Percentiles rank a stretch among this genome's conserved stretches.
These are phyloP conservation scores for Rhodotorula sp. DNA, from an alignment of 1,284 basidiomycete genomes.

Conservation along the genomic window DNA sequence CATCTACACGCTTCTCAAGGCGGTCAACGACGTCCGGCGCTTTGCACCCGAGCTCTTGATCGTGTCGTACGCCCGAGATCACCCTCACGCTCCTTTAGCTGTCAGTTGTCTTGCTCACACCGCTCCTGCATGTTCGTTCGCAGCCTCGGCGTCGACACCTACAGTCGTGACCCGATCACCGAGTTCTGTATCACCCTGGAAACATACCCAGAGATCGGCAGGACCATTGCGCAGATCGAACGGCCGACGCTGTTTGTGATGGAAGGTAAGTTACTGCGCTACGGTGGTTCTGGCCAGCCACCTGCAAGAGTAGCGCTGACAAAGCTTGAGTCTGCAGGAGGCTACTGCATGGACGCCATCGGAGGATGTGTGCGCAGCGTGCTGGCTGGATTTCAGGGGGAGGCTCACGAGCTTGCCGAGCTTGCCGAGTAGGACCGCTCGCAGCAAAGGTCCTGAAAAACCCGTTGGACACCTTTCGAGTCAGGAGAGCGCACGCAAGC, in stretches of 20 bases:
- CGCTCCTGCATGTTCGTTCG: slow-evolving; percentile 19
- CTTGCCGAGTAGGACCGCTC: too few species aligned
- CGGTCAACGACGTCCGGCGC: slow-evolving; percentile 40
- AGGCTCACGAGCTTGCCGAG: background rate
- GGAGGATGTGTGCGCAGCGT: slow-evolving; percentile 26
- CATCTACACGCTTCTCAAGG: slow-evolving; percentile 43
- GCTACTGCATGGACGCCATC: slow-evolving; percentile 22
- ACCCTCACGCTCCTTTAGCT: background rate
- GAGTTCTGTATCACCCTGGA: slow-evolving; percentile 49
- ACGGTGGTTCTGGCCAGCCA: too few species aligned
- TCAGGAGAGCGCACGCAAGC: background rate
- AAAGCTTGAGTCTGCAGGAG: background rate
- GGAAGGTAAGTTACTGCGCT: slow-evolving; percentile 46
- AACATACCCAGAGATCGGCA: slow-evolving; percentile 49
- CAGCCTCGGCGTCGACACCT: slow-evolving; percentile 52
- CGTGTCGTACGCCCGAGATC: slow-evolving; percentile 46
- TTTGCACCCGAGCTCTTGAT: slow-evolving; percentile 47
- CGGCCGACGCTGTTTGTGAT: slow-evolving; percentile 50
- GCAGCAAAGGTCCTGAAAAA: too few species aligned
- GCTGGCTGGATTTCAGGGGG: slow-evolving; percentile 18
- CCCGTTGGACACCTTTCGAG: background rate
- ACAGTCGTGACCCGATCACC: slow-evolving; percentile 50
- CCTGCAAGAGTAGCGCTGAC: background rate
- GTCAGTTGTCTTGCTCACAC: background rate
- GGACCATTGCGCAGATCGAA: slow-evolving; percentile 43